A percentile compares a stretch with the other conserved stretches of the same genome.
Conservation (phyloP, 2,329 filamentous ascomycete genomes). For the Berkeleyomyces rouxiae region DNA sequence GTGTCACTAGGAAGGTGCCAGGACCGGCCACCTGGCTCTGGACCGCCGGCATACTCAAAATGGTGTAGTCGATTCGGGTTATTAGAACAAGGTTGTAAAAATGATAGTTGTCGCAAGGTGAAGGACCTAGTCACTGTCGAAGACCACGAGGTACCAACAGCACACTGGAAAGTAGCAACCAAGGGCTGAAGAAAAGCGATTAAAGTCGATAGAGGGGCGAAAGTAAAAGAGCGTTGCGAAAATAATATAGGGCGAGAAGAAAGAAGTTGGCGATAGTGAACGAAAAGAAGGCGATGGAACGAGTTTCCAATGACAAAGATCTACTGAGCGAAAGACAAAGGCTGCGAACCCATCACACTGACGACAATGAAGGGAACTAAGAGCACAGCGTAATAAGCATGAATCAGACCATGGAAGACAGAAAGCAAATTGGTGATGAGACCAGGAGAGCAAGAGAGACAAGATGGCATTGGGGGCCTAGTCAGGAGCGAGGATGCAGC, state of each 20-base stretch:
- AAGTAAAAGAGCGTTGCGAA: not conserved
- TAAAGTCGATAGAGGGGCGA: not conserved
- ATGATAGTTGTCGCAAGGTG: not conserved
- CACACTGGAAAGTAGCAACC: not conserved
- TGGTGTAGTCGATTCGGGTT: not conserved
- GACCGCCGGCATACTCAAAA: conserved; percentile 5
- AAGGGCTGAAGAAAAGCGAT: not conserved
- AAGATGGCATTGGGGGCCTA: not conserved
- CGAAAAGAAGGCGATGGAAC: not conserved
- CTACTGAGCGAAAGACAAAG: not conserved
- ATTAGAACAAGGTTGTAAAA: not conserved
- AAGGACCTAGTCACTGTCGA: too few relatives aligned
- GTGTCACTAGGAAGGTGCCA: not conserved
- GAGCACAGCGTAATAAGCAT: not conserved
- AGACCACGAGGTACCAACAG: not conserved
- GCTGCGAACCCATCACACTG: not conserved
- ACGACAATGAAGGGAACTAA: not conserved
- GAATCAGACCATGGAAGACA: not conserved
- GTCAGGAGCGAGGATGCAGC: not conserved
- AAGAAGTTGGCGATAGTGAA: not conserved
- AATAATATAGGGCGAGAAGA: conserved; percentile 1
- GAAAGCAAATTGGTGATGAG: not conserved
- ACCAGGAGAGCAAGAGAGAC: not conserved
- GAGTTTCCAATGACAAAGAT: not conserved
- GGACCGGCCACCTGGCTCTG: conserved; percentile 5